Evolutionary conservation across 2,329 filamentous ascomycete genomes (phyloP).

Genomic region (Bipolaris bicolor): DNA sequence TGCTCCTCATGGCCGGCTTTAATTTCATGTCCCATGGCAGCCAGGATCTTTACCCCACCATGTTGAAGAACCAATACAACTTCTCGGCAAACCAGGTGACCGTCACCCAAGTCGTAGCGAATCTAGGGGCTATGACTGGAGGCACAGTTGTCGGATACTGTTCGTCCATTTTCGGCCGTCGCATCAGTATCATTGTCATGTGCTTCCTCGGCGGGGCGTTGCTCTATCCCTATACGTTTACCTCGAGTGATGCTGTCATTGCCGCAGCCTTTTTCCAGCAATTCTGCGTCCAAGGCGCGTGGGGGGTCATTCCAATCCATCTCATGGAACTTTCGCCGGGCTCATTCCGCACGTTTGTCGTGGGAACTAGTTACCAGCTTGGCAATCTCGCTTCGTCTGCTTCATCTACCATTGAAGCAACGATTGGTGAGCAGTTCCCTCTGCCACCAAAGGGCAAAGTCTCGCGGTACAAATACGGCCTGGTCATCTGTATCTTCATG

Average conservation of each 20-base stretch:
- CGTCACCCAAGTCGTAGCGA: constrained; percentile 58
- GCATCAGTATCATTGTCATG: constrained; percentile 56
- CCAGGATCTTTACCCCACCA: constrained; percentile 68
- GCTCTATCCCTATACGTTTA: constrained; percentile 83
- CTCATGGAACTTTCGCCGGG: constrained; percentile 78
- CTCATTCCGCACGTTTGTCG: constrained; percentile 74
- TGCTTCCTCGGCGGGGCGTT: constrained; percentile 73
- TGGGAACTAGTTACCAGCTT: constrained; percentile 76
- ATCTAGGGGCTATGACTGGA: constrained; percentile 57
- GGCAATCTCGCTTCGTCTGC: constrained; percentile 75
- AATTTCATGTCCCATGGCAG: constrained; percentile 89
- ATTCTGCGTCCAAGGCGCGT: constrained; percentile 55
- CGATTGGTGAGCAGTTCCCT: constrained; percentile 76
- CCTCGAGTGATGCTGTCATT: constrained; percentile 67
- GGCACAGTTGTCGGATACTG: constrained; percentile 56
- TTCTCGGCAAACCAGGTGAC: constrained; percentile 58
- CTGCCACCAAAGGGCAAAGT: constrained; percentile 59
- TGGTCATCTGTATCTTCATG: constrained; percentile 92
- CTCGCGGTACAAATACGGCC: constrained; percentile 66
- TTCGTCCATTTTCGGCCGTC: constrained; percentile 55
- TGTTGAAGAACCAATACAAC: constrained; percentile 64
- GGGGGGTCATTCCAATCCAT: constrained; percentile 65
- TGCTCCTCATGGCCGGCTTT: constrained; percentile 87
- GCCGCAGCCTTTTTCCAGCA: constrained; percentile 82
- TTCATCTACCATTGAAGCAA: constrained; percentile 76